Conservation (phyloP, 1,139 yeast species). For the Debaryomycetaceae sp. region DNA sequence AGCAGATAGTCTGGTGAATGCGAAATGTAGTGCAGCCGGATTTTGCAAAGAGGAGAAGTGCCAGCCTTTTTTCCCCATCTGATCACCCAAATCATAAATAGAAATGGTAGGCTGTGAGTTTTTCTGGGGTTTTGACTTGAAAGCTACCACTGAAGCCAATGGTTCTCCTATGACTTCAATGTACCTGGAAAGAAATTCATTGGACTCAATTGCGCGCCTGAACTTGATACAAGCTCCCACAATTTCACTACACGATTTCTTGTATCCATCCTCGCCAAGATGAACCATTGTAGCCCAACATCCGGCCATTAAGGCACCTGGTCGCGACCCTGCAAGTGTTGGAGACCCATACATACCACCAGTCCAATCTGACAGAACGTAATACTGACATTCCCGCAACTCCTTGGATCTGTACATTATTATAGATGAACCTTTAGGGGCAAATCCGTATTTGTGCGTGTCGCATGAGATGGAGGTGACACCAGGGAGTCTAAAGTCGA, state of each 20-base stretch:
- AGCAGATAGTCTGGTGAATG: slow-evolving; percentile 72
- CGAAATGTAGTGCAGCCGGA: slow-evolving; percentile 90
- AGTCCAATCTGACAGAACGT: slow-evolving; percentile 78
- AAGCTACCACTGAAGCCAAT: slow-evolving; percentile 73
- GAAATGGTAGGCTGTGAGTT: slow-evolving; percentile 33
- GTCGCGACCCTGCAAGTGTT: slow-evolving; percentile 93
- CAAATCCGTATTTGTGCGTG: slow-evolving; percentile 96
- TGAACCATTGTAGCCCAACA: slow-evolving; percentile 92
- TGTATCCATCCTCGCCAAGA: slow-evolving; percentile 80
- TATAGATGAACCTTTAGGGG: slow-evolving; percentile 93
- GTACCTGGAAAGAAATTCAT: slow-evolving; percentile 41
- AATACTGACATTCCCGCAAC: slow-evolving; percentile 79
- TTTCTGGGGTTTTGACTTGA: slow-evolving; percentile 43
- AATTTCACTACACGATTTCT: slow-evolving; percentile 61
- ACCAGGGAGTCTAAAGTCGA: slow-evolving; percentile 87
- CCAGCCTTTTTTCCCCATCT: slow-evolving; percentile 73
- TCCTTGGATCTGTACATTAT: slow-evolving; percentile 76
- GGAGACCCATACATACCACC: slow-evolving; percentile 98
- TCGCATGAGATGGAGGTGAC: slow-evolving; percentile 98
- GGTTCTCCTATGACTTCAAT: slow-evolving; percentile 80
- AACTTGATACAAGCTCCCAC: slow-evolving; percentile 61
- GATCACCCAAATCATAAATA: slow-evolving; percentile 75
- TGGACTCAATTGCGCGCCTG: slow-evolving; percentile 41
- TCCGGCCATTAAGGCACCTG: slow-evolving; percentile 95
- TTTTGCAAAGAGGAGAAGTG: slow-evolving; percentile 81